phyloP scores from a whole-genome alignment of 1,284 basidiomycete genomes.

The Apiotrichum veenhuisii region DNA sequence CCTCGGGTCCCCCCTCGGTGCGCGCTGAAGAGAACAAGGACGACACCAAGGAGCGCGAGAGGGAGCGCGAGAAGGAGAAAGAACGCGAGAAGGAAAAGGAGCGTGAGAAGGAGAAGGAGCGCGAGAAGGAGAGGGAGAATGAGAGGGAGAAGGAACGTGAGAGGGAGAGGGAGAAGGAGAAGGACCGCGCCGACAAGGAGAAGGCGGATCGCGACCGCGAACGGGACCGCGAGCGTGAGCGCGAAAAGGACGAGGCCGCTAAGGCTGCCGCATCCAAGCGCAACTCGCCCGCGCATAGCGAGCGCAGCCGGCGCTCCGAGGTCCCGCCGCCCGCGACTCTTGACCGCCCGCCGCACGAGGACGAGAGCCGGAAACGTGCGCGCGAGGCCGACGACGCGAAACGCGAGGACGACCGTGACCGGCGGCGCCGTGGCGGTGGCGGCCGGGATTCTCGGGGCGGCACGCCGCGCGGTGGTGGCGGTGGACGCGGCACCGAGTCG shows the following conservation, averaged over 20 bases:
- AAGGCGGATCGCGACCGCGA: not conserved
- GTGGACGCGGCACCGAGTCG: not conserved
- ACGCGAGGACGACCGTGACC: not conserved
- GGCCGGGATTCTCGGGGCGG: not conserved
- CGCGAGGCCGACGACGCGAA: not conserved
- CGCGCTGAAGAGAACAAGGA: too few relatives aligned
- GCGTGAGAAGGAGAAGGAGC: not conserved
- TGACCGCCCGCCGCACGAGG: not conserved
- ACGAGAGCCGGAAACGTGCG: not conserved
- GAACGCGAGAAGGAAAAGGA: constrained; percentile 1
- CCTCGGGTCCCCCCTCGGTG: not conserved
- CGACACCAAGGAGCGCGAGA: not conserved
- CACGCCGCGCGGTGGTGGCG: not conserved
- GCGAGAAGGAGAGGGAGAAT: not conserved
- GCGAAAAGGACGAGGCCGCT: too few relatives aligned
- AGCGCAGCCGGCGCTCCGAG: not conserved
- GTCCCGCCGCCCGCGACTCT: not conserved
- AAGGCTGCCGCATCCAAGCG: too few relatives aligned
- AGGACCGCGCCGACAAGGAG: not conserved
- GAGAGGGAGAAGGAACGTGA: not conserved
- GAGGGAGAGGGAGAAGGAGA: not conserved
- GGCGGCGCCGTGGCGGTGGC: not conserved
- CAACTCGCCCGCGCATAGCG: not conserved
- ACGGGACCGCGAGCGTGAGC: not conserved
- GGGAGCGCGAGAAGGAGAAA: not conserved